A percentile compares a stretch with the other conserved stretches of the same genome.
phyloP scores from a whole-genome alignment of 352 stramenopile species.

The Paralagenidium karlingii region DNA sequence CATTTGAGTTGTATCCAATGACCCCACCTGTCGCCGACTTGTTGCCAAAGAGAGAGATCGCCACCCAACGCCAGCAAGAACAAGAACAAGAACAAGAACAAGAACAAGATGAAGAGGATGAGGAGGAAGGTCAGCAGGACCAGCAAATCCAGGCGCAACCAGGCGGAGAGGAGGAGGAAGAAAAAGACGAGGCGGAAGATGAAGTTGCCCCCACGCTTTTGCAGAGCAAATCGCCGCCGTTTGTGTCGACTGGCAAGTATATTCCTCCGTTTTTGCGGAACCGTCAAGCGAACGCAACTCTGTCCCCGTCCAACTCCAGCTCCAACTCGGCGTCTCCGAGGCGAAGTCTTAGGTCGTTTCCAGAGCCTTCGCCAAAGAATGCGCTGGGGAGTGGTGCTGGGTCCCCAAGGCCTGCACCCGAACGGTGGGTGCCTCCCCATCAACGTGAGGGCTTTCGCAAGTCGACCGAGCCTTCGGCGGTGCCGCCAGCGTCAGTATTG shows the following conservation, averaged over 20 bases:
- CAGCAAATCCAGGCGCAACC: background rate
- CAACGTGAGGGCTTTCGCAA: slow-evolving; percentile 41
- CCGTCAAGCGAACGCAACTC: slow-evolving; percentile 27
- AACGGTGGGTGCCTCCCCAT: slow-evolving; percentile 34
- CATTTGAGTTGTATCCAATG: no score
- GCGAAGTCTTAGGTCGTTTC: slow-evolving; percentile 9
- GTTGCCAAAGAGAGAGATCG: no score
- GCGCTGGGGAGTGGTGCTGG: no score
- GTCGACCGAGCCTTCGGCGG: slow-evolving; percentile 30
- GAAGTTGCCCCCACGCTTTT: slow-evolving; percentile 25
- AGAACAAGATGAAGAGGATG: slow-evolving; percentile 12
- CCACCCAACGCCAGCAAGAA: no score
- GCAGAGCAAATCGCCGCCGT: slow-evolving; percentile 42
- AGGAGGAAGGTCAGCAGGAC: background rate
- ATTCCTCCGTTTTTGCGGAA: slow-evolving; percentile 65
- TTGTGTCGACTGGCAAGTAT: slow-evolving; percentile 46
- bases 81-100: no score
- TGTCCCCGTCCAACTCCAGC: slow-evolving; percentile 22
- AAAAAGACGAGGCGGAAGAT: no score
- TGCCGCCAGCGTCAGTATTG: slow-evolving; percentile 24
- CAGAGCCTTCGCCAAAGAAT: slow-evolving; percentile 21
- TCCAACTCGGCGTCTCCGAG: no score
- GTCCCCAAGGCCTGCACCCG: slow-evolving; percentile 14
- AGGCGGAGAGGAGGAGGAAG: slow-evolving; percentile 1
- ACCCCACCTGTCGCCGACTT: no score